A percentile compares a stretch with the other conserved stretches of the same genome.
Evolutionary conservation across 768 basidiomycete species (phyloP).

Genomic region (Suillus bovinus): DNA sequence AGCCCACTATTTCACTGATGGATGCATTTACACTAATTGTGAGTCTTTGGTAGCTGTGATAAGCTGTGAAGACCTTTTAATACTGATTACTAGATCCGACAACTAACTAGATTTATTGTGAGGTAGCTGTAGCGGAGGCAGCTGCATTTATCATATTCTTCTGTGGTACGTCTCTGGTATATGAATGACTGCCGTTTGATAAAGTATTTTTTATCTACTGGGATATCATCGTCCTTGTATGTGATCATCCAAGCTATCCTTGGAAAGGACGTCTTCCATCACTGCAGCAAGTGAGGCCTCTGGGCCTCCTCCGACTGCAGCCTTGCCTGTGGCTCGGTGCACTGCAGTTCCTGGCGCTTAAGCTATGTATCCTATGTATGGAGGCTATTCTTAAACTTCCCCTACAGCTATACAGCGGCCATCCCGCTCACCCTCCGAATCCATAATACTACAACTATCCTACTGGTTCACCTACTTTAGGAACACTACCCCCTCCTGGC

Average conservation of each 20-base stretch:
- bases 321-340: conserved; percentile 14
- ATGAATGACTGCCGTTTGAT: not conserved
- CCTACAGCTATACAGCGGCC: conserved; percentile 13
- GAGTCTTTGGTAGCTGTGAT: not conserved
- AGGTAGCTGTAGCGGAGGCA: conserved; percentile 22
- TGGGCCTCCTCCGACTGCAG: conserved; percentile 2
- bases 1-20: conserved; percentile 17
- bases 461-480: not conserved
- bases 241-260: conserved; percentile 23
- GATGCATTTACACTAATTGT: conserved; percentile 18
- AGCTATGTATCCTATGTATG: conserved; percentile 7
- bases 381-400: conserved; percentile 3
- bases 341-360: conserved; percentile 8
- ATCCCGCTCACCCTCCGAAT: conserved; percentile 1
- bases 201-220: conserved; percentile 21
- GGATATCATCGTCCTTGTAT: conserved; percentile 20
- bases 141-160: conserved; percentile 25
- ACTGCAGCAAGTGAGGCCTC: conserved; percentile 15
- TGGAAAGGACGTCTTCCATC: conserved; percentile 25
- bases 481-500: conserved; percentile 1
- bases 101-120: conserved; percentile 17
- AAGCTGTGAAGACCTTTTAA: not conserved
- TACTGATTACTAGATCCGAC: conserved; percentile 12
- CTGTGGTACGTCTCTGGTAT: conserved; percentile 19
- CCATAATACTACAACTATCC: conserved; percentile 12